Conservation (phyloP, 495 filamentous ascomycete genomes). For the Penicillium taxi region DNA sequence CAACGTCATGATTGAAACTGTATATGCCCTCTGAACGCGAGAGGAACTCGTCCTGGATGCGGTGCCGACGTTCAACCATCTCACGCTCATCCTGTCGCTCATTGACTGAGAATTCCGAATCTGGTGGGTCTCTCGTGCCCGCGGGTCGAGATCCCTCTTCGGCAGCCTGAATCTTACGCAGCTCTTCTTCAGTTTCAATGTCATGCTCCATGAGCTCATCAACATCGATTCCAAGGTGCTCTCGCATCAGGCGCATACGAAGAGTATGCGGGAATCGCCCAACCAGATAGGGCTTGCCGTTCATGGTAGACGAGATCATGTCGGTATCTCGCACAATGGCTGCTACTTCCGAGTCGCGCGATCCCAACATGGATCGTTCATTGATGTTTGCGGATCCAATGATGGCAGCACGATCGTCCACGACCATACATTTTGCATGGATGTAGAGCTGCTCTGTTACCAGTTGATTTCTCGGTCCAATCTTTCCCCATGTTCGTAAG, state of each 20-base stretch:
- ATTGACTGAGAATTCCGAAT: conserved; percentile 29
- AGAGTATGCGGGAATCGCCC: conserved; percentile 90
- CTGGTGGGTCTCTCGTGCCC: conserved; percentile 17
- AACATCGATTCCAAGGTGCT: conserved; percentile 92
- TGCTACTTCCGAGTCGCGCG: conserved; percentile 85
- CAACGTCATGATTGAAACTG: conserved; percentile 82
- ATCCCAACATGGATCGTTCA: conserved; percentile 90
- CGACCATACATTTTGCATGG: conserved; percentile 94
- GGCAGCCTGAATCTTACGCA: conserved; percentile 34
- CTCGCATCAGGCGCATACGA: conserved; percentile 89
- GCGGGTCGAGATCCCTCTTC: conserved; percentile 24
- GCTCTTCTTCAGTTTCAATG: conserved; percentile 39
- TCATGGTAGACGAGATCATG: conserved; percentile 90
- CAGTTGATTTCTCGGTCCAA: conserved; percentile 70
- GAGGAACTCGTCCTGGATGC: conserved; percentile 54
- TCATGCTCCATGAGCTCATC: conserved; percentile 86
- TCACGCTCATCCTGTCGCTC: conserved; percentile 44
- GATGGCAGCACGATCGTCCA: conserved; percentile 86
- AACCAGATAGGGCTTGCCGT: conserved; percentile 75
- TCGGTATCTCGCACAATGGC: conserved; percentile 89
- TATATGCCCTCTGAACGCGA: conserved; percentile 52
- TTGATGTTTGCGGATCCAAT: conserved; percentile 99
- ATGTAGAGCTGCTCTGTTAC: conserved; percentile 98
- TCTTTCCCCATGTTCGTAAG: conserved; percentile 85
- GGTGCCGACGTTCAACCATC: conserved; percentile 49